Base-by-base conservation (phyloP, 1,284 basidiomycete species). In the Rhizopogon parksii region DNA sequence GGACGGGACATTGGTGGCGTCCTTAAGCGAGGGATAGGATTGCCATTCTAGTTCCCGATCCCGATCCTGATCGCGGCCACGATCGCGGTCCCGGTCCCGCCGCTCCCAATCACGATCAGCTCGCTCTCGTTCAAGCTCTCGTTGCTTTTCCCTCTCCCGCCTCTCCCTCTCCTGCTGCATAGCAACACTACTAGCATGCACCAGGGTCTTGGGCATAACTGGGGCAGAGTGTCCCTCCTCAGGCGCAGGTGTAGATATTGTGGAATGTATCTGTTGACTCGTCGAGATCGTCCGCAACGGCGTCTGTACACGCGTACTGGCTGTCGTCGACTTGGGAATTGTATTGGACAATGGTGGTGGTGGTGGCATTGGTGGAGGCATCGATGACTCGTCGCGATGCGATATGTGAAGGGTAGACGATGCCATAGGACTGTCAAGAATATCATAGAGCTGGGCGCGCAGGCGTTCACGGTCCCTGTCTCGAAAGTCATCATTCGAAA, bases 91-190 rank as follows among this genome's bases (percentile, higher is more conserved):
- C 2, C 36, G n/a, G 7, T 36, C 36, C 2, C 40, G 39, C 2
- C 39, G 27, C 4, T 34, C 48, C 7, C 48, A 47, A 35, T 49
- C 47, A 32, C 15, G 47, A 6, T 47, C 47, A 12, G 19, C 19
- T 8, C 42, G 42, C 46, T 66, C 65, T 25, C 53, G 62, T n/a
- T 63, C 61, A 6, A 56, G 46, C 24, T 51, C 49, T 38, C 49
- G 48, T 19, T 39, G 27, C 15, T 15, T 50, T 17, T 51, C 50
- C 25, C 59, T 56, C 47, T 66, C 63, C 4, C 57, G 50, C 15
- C 53, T 53, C 49, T 68, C 64, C 51, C 53, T 65, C 45, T 68
- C 64, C 32, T 66, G 40, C n/a, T 65, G 67, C 67, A 67, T 63
- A 5, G 64, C 64, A 35, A 46, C 65, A 14, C 67, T 64, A 25